Conservation (phyloP, 768 basidiomycete genomes). For the Tubosaeta brunneosetosa region DNA sequence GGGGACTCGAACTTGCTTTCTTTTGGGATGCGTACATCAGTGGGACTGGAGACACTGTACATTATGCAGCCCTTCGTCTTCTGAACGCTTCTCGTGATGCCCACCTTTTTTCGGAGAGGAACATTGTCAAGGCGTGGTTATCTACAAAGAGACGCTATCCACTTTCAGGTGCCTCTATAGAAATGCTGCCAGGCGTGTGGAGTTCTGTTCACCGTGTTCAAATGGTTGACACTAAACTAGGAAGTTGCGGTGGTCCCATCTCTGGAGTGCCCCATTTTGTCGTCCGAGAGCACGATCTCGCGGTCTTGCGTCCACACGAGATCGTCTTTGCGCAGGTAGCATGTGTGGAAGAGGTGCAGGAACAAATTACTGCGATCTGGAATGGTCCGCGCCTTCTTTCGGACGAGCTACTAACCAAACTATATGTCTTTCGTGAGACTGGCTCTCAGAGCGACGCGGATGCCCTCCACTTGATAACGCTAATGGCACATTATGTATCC, state of each 20-base stretch:
- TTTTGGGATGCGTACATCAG: not conserved
- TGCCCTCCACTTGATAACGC: conserved; percentile 39
- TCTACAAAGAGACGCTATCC: conserved; percentile 1
- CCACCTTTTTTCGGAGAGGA: not conserved
- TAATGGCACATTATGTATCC: conserved; percentile 46
- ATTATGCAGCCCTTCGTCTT: not conserved
- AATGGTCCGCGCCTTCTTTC: conserved; percentile 38
- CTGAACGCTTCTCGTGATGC: not conserved
- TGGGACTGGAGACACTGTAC: not conserved
- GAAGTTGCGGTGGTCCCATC: not conserved
- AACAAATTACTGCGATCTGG: conserved; percentile 26
- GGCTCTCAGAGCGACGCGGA: conserved; percentile 24
- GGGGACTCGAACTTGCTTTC: not conserved
- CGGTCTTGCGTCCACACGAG: conserved; percentile 33
- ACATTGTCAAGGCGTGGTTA: not conserved
- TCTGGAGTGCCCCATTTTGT: conserved; percentile 29
- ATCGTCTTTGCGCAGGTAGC: conserved; percentile 32
- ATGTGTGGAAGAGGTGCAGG: conserved; percentile 33
- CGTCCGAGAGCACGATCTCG: conserved; percentile 37
- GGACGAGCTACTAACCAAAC: conserved; percentile 37
- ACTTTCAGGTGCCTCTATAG: not conserved
- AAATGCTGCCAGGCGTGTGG: not conserved
- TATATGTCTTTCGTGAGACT: conserved; percentile 39
- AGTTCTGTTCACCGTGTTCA: not conserved
- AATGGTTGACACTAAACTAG: not conserved